Conservation (phyloP, 768 basidiomycete species). For the Tephrocybe sp. region DNA sequence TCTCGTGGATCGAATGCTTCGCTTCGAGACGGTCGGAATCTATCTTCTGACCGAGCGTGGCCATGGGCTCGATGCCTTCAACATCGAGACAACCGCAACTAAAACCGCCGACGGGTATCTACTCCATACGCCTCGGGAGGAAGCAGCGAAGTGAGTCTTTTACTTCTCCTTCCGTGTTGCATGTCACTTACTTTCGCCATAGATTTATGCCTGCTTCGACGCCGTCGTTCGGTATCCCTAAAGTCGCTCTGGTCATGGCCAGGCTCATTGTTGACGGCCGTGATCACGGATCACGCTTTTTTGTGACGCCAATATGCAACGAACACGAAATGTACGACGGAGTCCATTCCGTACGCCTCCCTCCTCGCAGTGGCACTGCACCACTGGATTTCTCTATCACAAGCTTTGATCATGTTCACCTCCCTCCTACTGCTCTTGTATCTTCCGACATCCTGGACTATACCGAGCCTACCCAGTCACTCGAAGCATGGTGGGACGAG, state of each 20-base stretch:
- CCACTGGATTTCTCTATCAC: slow-evolving; percentile 62
- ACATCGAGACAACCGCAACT: slow-evolving; percentile 62
- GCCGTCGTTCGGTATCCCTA: slow-evolving; percentile 51
- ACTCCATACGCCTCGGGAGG: slow-evolving; percentile 54
- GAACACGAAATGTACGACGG: slow-evolving; percentile 53
- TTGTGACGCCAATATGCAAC: slow-evolving; percentile 56
- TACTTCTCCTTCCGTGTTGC: slow-evolving; percentile 1
- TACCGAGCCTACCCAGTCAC: slow-evolving; percentile 36
- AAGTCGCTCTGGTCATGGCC: slow-evolving; percentile 58
- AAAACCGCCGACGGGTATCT: slow-evolving; percentile 49
- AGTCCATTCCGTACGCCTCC: slow-evolving; percentile 48
- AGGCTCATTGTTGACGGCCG: slow-evolving; percentile 49
- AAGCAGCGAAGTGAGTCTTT: slow-evolving; percentile 53
- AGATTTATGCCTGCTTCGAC: slow-evolving; percentile 64
- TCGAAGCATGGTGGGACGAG: slow-evolving; percentile 56
- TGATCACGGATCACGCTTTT: slow-evolving; percentile 52
- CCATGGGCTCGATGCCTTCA: slow-evolving; percentile 60
- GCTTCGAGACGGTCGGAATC: slow-evolving; percentile 53
- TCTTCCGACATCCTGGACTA: slow-evolving; percentile 42
- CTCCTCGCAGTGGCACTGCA: slow-evolving; percentile 49
- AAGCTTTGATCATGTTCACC: slow-evolving; percentile 50
- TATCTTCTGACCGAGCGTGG: slow-evolving; percentile 57
- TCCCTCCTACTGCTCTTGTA: slow-evolving; percentile 51
- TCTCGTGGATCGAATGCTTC: slow-evolving; percentile 48
- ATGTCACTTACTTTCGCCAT: slow-evolving; percentile 7